phyloP scores from a whole-genome alignment of 2,329 filamentous ascomycete genomes.

The Botryotinia globosa region DNA sequence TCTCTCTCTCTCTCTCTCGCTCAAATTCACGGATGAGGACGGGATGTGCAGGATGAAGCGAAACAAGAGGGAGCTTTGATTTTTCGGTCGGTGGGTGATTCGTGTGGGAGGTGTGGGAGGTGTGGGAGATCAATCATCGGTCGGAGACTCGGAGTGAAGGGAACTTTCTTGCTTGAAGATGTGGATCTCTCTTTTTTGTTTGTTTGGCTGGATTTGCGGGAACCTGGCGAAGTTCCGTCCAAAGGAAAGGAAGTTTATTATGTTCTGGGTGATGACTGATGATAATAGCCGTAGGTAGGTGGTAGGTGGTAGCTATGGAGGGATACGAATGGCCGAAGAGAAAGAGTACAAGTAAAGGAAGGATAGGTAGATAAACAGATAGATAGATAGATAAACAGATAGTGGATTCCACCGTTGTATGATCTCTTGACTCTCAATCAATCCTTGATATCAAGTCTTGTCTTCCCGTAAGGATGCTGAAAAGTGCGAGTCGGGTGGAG shows the following conservation, averaged over 20 bases:
- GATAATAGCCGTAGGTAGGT: neutral
- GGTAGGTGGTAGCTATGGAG: neutral
- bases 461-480: neutral
- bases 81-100: constrained; percentile 7
- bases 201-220: neutral
- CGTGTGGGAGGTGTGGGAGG: neutral
- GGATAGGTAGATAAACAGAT: too few relatives aligned
- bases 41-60: constrained; percentile 1
- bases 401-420: too few relatives aligned
- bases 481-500: neutral
- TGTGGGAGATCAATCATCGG: neutral
- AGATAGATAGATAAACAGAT: too few relatives aligned
- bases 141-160: neutral
- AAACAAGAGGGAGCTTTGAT: neutral
- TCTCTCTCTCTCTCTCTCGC: neutral
- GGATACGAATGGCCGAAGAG: neutral
- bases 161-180: neutral
- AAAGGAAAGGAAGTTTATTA: neutral
- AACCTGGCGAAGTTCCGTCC: neutral
- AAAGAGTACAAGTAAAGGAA: too few relatives aligned
- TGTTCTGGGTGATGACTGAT: neutral
- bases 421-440: neutral
- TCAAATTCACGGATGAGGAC: neutral
- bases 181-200: neutral
- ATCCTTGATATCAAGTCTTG: neutral